A percentile compares a stretch with the other conserved stretches of the same genome.
Conservation (phyloP, 2,329 filamentous ascomycete species). For the Neofusicoccum ribis region DNA sequence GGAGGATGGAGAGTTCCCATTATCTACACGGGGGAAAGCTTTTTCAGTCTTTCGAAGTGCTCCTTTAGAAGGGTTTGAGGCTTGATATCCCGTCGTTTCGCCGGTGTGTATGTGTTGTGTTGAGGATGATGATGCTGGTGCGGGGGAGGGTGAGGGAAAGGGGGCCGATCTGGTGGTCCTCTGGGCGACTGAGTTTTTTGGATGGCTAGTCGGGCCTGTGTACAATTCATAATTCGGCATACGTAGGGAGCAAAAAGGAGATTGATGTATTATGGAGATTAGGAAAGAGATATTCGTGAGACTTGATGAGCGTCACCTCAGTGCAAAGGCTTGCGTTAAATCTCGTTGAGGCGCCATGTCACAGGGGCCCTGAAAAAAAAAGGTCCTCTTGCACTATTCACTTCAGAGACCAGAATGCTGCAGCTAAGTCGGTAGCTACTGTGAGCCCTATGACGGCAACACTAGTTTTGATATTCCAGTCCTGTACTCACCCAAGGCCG, state of each 20-base stretch:
- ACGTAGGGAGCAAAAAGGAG: slow-evolving; percentile 7
- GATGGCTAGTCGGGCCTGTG: not conserved
- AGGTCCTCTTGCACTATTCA: no score
- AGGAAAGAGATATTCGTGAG: no score
- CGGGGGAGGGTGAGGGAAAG: not conserved
- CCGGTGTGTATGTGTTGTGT: not conserved
- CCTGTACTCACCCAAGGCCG: not conserved
- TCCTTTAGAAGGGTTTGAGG: slow-evolving; percentile 8
- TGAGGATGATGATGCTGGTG: not conserved
- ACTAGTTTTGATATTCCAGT: not conserved
- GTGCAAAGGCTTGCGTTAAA: no score
- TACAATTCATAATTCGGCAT: not conserved
- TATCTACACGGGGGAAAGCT: not conserved
- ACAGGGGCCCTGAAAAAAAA: no score
- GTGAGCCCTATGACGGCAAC: not conserved
- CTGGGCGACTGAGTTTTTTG: not conserved
- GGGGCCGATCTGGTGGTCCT: not conserved
- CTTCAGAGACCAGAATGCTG: no score
- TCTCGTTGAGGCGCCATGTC: no score
- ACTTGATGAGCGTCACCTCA: no score
- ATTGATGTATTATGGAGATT: not conserved
- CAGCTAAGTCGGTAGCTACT: no score
- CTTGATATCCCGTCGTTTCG: slow-evolving; percentile 14
- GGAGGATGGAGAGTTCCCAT: not conserved
- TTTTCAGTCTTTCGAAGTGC: slow-evolving; percentile 1